These are phyloP conservation scores for Wickerhamomyces rabaulensis DNA, from an alignment of 805 yeast genomes.

Conservation along the genomic window DNA sequence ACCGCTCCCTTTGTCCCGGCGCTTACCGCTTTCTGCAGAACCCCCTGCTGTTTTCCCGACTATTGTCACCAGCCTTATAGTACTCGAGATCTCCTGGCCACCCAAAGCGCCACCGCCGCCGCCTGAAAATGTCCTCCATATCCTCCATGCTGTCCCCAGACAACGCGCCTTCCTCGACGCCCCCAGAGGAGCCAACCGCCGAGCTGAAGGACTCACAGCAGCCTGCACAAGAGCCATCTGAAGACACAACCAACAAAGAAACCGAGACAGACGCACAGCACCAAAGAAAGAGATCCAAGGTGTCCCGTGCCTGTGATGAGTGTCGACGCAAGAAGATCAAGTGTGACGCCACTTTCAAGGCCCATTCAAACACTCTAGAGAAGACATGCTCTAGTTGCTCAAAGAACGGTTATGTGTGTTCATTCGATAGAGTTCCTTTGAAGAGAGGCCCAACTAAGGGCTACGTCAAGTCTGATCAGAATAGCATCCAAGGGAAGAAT, in stretches of 20 bases:
- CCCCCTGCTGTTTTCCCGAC: not conserved
- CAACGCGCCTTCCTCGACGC: not conserved
- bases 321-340: constrained; percentile 69
- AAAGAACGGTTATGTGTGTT: constrained; percentile 55
- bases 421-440: constrained; percentile 66
- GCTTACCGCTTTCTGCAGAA: not conserved
- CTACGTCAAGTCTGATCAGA: constrained; percentile 28
- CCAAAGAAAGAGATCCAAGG: constrained; percentile 59
- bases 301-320: constrained; percentile 77
- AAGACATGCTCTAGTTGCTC: constrained; percentile 58
- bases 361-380: constrained; percentile 40
- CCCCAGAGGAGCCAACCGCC: not conserved
- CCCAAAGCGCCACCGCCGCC: not conserved
- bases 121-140: constrained; percentile 5
- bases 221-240: not conserved
- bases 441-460: constrained; percentile 82
- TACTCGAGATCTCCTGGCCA: too few species aligned
- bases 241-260: not conserved
- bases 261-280: constrained; percentile 7
- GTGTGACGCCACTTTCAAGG: constrained; percentile 57
- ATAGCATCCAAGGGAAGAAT: constrained; percentile 13
- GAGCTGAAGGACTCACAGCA: not conserved
- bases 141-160: constrained; percentile 4
- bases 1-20: not conserved
- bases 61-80: too few species aligned